Conservation (phyloP, 2,329 filamentous ascomycete genomes). For the Aspergillus aculeatus region DNA sequence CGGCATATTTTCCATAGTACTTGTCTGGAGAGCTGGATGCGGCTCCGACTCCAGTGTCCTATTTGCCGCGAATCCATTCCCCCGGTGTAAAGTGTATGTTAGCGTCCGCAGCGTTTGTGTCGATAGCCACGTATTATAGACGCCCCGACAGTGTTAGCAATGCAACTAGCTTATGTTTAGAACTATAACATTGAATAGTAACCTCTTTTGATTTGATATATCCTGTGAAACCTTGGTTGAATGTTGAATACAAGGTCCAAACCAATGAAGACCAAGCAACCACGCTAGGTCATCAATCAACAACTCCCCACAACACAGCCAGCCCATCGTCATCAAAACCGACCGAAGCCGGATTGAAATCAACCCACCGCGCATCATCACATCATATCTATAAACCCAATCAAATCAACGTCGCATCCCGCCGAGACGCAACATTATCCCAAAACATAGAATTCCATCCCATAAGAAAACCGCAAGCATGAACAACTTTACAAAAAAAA, state of each 20-base stretch:
- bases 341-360: no score
- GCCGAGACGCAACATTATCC: no score
- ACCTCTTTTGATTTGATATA: neutral
- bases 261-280: neutral
- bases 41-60: conserved; percentile 86
- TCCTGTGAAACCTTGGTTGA: neutral
- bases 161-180: no score
- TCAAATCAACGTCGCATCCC: conserved; percentile 1
- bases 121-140: neutral
- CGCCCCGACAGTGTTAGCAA: neutral
- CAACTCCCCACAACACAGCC: neutral
- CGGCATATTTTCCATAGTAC: conserved; percentile 90
- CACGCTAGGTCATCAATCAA: neutral
- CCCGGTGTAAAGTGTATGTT: conserved; percentile 59
- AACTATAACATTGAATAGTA: no score
- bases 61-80: conserved; percentile 90
- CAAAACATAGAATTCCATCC: neutral
- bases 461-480: neutral
- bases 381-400: conserved; percentile 2
- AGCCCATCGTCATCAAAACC: no score
- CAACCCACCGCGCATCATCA: neutral
- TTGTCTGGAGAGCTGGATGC: conserved; percentile 96
- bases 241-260: conserved; percentile 12
- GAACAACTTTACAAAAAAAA: neutral
- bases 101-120: neutral